phyloP scores from a whole-genome alignment of 208 protist genomes.

The Trypanosoma platydactyli region DNA sequence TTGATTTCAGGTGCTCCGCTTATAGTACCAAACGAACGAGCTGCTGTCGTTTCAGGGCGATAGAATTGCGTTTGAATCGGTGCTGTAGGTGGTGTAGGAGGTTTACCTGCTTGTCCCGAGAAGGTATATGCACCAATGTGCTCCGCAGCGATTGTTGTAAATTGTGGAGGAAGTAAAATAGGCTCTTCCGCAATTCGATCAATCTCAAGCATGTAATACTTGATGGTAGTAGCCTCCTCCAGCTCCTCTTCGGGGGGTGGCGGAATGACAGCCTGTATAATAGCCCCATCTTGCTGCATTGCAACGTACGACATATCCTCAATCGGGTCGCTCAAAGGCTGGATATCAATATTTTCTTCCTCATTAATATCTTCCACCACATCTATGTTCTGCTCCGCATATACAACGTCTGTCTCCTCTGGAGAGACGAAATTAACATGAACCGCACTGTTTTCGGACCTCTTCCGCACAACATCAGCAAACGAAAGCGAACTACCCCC shows the following conservation, averaged over 20 bases:
- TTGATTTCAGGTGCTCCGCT: constrained; percentile 13
- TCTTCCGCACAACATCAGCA: constrained; percentile 58
- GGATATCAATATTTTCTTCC: constrained; percentile 16
- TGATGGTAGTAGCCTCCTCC: constrained; percentile 25
- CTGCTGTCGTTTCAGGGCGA: constrained; percentile 37
- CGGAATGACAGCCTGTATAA: constrained; percentile 22
- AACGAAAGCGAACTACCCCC: constrained; percentile 56
- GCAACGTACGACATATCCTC: constrained; percentile 25
- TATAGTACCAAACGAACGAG: constrained; percentile 18
- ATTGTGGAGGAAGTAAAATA: constrained; percentile 42
- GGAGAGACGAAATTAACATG: constrained; percentile 13
- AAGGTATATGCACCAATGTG: constrained; percentile 41
- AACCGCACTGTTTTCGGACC: constrained; percentile 19
- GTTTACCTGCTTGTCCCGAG: constrained; percentile 55
- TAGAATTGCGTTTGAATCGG: constrained; percentile 44
- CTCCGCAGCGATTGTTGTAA: constrained; percentile 30
- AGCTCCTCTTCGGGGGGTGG: constrained; percentile 26
- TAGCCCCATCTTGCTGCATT: constrained; percentile 36
- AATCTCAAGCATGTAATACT: constrained; percentile 70
- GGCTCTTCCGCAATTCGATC: constrained; percentile 47
- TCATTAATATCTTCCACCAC: constrained; percentile 14
- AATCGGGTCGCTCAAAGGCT: constrained; percentile 1
- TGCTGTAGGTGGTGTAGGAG: constrained; percentile 30
- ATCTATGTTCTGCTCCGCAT: constrained; percentile 27
- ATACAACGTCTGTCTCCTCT: constrained; percentile 12